phyloP scores from a whole-genome alignment of 371 early-diverging fungal genomes.

The Encephalitozoon hellem region DNA sequence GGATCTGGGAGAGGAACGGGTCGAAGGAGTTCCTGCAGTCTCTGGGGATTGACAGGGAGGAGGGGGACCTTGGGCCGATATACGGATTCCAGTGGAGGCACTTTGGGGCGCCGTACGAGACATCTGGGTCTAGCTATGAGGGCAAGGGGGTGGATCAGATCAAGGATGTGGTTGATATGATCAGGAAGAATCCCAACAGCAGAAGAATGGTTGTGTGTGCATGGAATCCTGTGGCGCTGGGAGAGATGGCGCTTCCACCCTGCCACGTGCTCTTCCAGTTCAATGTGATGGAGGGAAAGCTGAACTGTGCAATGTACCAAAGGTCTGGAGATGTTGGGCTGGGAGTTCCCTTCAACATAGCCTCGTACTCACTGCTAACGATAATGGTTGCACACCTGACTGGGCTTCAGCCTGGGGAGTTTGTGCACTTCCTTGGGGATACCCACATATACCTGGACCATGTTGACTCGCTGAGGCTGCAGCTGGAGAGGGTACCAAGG shows the following conservation, averaged over 20 bases:
- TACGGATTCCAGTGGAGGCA: constrained; percentile 99
- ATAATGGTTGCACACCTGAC: constrained; percentile 82
- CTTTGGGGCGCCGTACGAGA: constrained; percentile 85
- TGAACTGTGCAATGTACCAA: constrained; percentile 91
- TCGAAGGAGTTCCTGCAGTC: constrained; percentile 77
- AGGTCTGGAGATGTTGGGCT: constrained; percentile 94
- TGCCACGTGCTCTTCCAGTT: constrained; percentile 89
- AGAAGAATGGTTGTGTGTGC: constrained; percentile 83
- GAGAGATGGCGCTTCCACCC: constrained; percentile 79
- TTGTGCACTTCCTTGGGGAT: constrained; percentile 89
- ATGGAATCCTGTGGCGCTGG: constrained; percentile 87
- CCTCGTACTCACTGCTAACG: constrained; percentile 84
- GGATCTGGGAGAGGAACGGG: constrained; percentile 96
- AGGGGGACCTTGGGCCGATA: constrained; percentile 91
- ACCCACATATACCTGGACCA: constrained; percentile 91
- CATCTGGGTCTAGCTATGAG: constrained; percentile 75
- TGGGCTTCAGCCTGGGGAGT: constrained; percentile 73
- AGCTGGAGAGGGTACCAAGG: constrained; percentile 71
- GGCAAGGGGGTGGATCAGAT: constrained; percentile 90
- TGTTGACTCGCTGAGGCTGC: constrained; percentile 72
- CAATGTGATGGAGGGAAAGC: constrained; percentile 65
- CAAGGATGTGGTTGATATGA: constrained; percentile 73
- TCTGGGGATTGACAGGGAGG: constrained; percentile 69
- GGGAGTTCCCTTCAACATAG: constrained; percentile 98
- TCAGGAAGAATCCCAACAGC: constrained; percentile 69